Evolutionary conservation across 768 basidiomycete genomes (phyloP), one percentile per base, ranked within the genome.

Genomic region (Tephrocybe sp.): DNA sequence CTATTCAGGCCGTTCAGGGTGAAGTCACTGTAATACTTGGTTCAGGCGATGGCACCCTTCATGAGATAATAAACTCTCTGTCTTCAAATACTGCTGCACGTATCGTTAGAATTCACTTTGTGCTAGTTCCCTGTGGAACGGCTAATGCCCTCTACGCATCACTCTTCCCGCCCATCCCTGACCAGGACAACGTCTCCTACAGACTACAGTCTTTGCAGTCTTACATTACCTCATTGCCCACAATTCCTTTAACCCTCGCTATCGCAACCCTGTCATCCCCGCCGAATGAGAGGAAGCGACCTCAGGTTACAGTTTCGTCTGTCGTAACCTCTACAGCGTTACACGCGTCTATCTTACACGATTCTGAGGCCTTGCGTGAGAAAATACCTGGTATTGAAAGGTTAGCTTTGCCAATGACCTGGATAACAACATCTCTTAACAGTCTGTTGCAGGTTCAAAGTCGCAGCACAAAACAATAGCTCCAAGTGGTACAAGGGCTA

Each of bases 1-100:
- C 77, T 54, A 60, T 86, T 43, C 50, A 68, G 9, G 54, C 58
- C 38, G 53, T 60, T 48, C 49, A 63, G 7, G 69, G 47, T 22
- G 64, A 65, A 23, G 52, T 79, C 45, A 76, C 76, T 0, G 62
- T 89, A 41, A 62, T 89, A 45, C 72, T 93, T 20, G 80, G 78
- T 13, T 92, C 94, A 4, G 95, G 95, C 7, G 95, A 98, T 66
- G 95, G 95, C 14, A 97, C 94, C 1, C 72, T 93, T 34, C 91
- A 96, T 65, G 94, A 98, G 60, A 80, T 96, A 55, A 75, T 94
- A 62, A 88, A 87, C 54, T 75, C 75, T 10, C 62, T 91, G 31
- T 66, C 72, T 33, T 61, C 62, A 14, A 58, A 57, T 42, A 44
- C 56, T 5, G 55, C 49, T 13, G 43, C 50, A 3, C 52, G 51